Percentiles rank a stretch among this genome's conserved stretches.
These are phyloP conservation scores for Mariannaea elegans DNA, from an alignment of 2,329 filamentous ascomycete genomes.

Conservation along the genomic window DNA sequence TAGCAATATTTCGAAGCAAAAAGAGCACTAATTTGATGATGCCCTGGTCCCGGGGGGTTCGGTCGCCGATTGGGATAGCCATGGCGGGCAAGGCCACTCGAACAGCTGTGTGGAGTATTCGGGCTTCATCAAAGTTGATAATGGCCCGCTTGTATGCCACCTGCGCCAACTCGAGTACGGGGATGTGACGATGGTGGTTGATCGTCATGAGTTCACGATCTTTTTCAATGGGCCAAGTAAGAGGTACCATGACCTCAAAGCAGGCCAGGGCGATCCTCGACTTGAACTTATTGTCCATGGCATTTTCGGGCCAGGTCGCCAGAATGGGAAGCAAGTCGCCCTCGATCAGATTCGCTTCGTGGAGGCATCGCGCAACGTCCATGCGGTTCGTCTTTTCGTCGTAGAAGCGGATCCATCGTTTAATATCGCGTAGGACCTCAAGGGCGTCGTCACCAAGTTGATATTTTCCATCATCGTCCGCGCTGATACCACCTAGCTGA, in stretches of 20 bases:
- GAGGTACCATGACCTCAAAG: constrained; percentile 87
- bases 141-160: constrained; percentile 89
- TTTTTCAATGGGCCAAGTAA: constrained; percentile 93
- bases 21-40: constrained; percentile 92
- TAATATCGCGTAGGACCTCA: constrained; percentile 90
- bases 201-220: constrained; percentile 83
- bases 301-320: constrained; percentile 79
- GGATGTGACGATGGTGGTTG: constrained; percentile 92
- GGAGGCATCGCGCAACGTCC: constrained; percentile 92
- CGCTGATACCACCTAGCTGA: constrained; percentile 86
- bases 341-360: constrained; percentile 90
- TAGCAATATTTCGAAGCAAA: constrained; percentile 86
- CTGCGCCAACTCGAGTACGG: constrained; percentile 88
- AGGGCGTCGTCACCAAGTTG: constrained; percentile 92
- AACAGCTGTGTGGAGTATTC: constrained; percentile 82
- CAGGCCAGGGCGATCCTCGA: constrained; percentile 84
- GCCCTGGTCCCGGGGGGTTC: constrained; percentile 83
- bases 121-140: constrained; percentile 81
- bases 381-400: constrained; percentile 93
- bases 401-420: constrained; percentile 94
- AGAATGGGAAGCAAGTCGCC: constrained; percentile 92
- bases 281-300: constrained; percentile 77
- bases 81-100: constrained; percentile 86
- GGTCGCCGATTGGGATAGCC: constrained; percentile 78
- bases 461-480: constrained; percentile 83